Conservation (phyloP, 495 filamentous ascomycete genomes). For the Neurospora hispaniola region DNA sequence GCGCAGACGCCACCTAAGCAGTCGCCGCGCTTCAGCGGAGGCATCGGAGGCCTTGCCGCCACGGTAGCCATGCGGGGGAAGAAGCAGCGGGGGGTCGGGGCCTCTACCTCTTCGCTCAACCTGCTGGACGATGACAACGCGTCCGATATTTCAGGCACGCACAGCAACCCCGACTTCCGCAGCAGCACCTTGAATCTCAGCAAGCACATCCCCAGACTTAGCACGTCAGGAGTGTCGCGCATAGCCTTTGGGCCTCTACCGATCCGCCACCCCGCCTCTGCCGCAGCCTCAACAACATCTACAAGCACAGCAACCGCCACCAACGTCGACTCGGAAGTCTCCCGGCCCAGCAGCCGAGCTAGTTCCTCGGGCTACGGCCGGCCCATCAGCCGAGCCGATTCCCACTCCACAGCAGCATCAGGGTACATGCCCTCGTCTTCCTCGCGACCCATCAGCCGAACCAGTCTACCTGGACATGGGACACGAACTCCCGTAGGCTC, state of each 20-base stretch:
- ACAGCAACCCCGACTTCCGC: slow-evolving; percentile 19
- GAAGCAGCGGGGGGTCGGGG: slow-evolving; percentile 56
- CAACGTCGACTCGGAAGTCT: slow-evolving; percentile 26
- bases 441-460: slow-evolving; percentile 52
- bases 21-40: slow-evolving; percentile 55
- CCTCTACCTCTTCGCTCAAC: slow-evolving; percentile 44
- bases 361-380: slow-evolving; percentile 43
- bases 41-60: slow-evolving; percentile 51
- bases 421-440: slow-evolving; percentile 38
- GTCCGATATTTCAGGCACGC: slow-evolving; percentile 14
- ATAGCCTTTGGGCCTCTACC: slow-evolving; percentile 45
- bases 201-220: slow-evolving; percentile 42
- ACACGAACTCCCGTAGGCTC: slow-evolving; percentile 54
- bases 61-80: slow-evolving; percentile 68
- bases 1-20: slow-evolving; percentile 68
- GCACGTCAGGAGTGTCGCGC: slow-evolving; percentile 39
- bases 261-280: slow-evolving; percentile 28
- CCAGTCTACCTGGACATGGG: slow-evolving; percentile 43
- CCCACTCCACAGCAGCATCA: slow-evolving; percentile 9
- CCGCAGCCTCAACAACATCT: neutral
- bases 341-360: slow-evolving; percentile 52
- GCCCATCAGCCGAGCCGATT: slow-evolving; percentile 38
- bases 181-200: slow-evolving; percentile 27
- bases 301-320: neutral
- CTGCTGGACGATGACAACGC: slow-evolving; percentile 36